Evolutionary conservation across 768 basidiomycete genomes (phyloP).

Genomic region (Naematelia encephala): DNA sequence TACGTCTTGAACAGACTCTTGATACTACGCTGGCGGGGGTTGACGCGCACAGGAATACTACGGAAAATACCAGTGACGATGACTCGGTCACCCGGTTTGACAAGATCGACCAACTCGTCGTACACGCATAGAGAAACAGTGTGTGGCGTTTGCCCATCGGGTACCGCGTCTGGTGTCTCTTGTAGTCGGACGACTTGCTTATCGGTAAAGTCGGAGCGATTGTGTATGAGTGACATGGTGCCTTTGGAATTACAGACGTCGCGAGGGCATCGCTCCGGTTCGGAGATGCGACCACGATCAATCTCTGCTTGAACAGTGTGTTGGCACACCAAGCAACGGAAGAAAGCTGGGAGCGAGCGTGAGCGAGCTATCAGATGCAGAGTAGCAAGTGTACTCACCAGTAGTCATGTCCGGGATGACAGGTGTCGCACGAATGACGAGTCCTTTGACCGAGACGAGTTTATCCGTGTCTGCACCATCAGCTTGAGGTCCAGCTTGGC

Average conservation of each 20-base stretch:
- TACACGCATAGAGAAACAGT: constrained; percentile 97
- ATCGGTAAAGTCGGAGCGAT: constrained; percentile 93
- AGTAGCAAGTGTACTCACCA: constrained; percentile 44
- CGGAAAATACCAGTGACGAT: constrained; percentile 90
- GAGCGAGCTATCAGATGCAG: neutral
- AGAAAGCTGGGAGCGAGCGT: constrained; percentile 68
- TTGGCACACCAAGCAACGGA: constrained; percentile 90
- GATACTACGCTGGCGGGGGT: constrained; percentile 83
- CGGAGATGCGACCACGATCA: constrained; percentile 94
- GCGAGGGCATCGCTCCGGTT: constrained; percentile 84
- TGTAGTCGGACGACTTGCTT: constrained; percentile 92
- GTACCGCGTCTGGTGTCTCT: constrained; percentile 96
- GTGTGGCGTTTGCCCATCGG: constrained; percentile 96
- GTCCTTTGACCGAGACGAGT: constrained; percentile 89
- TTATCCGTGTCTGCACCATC: constrained; percentile 83
- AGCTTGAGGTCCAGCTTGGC: constrained; percentile 3
- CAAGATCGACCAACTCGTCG: constrained; percentile 93
- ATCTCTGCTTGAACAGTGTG: constrained; percentile 98
- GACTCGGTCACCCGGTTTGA: constrained; percentile 92
- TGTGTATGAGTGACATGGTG: constrained; percentile 92
- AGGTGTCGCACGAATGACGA: constrained; percentile 94
- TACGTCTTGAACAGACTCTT: constrained; percentile 98
- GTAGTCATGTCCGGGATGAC: constrained; percentile 98
- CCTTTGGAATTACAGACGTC: constrained; percentile 85
- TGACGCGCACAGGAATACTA: constrained; percentile 90